Base-by-base conservation (phyloP, 2,329 filamentous ascomycete species). In the Diaporthe sp. region DNA sequence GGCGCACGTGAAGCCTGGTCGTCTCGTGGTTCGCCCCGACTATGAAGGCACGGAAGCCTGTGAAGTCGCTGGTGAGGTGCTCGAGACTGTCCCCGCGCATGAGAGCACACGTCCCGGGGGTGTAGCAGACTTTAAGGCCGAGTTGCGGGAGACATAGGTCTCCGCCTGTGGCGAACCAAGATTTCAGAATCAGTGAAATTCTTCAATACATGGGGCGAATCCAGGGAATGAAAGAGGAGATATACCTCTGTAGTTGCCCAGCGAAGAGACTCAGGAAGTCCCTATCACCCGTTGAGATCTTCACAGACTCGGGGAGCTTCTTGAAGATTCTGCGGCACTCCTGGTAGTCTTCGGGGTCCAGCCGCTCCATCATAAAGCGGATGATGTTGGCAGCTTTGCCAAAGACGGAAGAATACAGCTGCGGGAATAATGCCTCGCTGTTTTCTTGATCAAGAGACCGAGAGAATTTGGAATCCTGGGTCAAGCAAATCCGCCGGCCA, bases 21-120 rank as follows among this genome's bases (percentile, higher is more conserved):
- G 70, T 78, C 60, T 78, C 71, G 47, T 78, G 78, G 39, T 78
- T 79, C 4, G 78, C 77, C 3, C 78, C 77, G 25, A 79, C 77
- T 7, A 79, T 47, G 63, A 79, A 79, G 72, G 70, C 78, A 13
- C 78, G 73, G 12, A 65, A 72, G 2, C 77, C 75, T 8, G 73
- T 47, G 67, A 76, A 79, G 44, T 79, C 78, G 3, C 55, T 20
- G 5, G 77, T 75, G 4, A 79, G 74, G 44, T 79, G 78, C 12
- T 78, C 77, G n/a, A 79, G 65, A 17, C 34, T 55, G 17, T 60
- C 58, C 13, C 78, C 78, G n/a, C 77, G 68, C 22, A 79, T 60
- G 47, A 79, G 63, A 13, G 76, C 77, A 58, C 77, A 79, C 6
- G 78, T 74, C 6, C 78, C 78, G 6, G 77, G 78, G 0, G 22